These are phyloP conservation scores for Aspergillus melleus DNA, from an alignment of 2,329 filamentous ascomycete species.

Conservation along the genomic window DNA sequence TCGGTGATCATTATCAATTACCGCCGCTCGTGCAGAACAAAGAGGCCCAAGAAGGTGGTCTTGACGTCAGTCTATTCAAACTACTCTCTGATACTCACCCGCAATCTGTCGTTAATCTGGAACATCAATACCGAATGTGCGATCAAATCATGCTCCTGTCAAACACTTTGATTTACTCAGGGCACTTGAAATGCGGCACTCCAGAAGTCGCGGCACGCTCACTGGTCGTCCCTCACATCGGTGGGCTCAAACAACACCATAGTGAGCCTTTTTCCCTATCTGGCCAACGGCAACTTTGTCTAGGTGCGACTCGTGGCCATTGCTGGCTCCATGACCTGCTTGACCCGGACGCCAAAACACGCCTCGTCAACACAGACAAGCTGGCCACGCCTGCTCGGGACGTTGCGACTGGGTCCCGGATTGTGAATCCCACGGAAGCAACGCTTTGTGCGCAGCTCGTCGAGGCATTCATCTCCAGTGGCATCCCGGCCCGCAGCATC, in stretches of 20 bases:
- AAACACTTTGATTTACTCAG: slow-evolving; percentile 91
- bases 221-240: slow-evolving; percentile 67
- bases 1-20: slow-evolving; percentile 94
- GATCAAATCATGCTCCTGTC: slow-evolving; percentile 94
- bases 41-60: slow-evolving; percentile 76
- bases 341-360: slow-evolving; percentile 69
- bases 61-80: slow-evolving; percentile 94
- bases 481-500: slow-evolving; percentile 73
- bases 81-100: slow-evolving; percentile 87
- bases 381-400: slow-evolving; percentile 67
- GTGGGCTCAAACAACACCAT: slow-evolving; percentile 61
- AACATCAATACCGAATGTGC: slow-evolving; percentile 98
- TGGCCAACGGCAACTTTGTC: slow-evolving; percentile 52
- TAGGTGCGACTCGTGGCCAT: slow-evolving; percentile 45
- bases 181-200: slow-evolving; percentile 84
- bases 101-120: slow-evolving; percentile 81
- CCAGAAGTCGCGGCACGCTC: slow-evolving; percentile 68
- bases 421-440: slow-evolving; percentile 84
- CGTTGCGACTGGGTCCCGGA: slow-evolving; percentile 70
- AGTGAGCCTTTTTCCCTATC: slow-evolving; percentile 28
- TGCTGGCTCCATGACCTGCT: slow-evolving; percentile 81
- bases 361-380: slow-evolving; percentile 86
- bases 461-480: slow-evolving; percentile 71
- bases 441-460: slow-evolving; percentile 77
- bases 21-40: slow-evolving; percentile 93